Evolutionary conservation across 129 eudicot genomes (phyloP), one percentile per base, ranked within the genome.

Genomic region (Centaurea solstitialis): DNA sequence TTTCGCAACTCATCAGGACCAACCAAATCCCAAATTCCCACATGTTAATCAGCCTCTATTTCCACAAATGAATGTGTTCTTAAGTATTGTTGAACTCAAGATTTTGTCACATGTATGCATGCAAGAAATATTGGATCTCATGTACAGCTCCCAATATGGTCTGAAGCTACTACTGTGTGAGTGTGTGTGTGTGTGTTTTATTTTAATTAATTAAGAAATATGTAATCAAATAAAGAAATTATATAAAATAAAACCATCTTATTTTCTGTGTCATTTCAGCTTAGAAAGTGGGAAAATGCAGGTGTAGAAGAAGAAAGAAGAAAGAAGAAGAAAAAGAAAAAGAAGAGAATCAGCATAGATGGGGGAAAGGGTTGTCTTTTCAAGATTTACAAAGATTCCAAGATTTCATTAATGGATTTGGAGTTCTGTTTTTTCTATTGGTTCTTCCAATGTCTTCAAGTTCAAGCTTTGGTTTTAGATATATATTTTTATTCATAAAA

Each of bases 181-280:
- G 15, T 76, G 73, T 76, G 80, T 68, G 47, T 64, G 72, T 76
- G 68, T 62, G 26, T 64, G 22, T 2, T 3, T 65, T 62, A 13
- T 20, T 13, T 43, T 22, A 39, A 53, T 68, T 15, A 59, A 26
- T 23, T 71, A 38, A 38, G 17, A 57, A 57, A 57, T 57, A 37
- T 57, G 17, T 18, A 37, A 70, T 15, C 22, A 75, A 68, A 75
- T 20, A 50, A 26, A 23, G 59, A 15, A 39, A 37, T 20, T 26
- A 45, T 0, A 78, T 33, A 53, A 81, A 75, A 75, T 4, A 75
- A 75, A 33, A 75, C 35, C 67, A 82, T 72, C 86, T 83, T 83
- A 83, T 77, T 83, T 83, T 83, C 74, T 77, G 86, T 83, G 86
- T 83, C 68, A 77, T 83, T 83, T 77, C 86, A 77, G 86, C 86